phyloP scores from a whole-genome alignment of 108 stramenopile genomes.

The Nannochloropsis salina region DNA sequence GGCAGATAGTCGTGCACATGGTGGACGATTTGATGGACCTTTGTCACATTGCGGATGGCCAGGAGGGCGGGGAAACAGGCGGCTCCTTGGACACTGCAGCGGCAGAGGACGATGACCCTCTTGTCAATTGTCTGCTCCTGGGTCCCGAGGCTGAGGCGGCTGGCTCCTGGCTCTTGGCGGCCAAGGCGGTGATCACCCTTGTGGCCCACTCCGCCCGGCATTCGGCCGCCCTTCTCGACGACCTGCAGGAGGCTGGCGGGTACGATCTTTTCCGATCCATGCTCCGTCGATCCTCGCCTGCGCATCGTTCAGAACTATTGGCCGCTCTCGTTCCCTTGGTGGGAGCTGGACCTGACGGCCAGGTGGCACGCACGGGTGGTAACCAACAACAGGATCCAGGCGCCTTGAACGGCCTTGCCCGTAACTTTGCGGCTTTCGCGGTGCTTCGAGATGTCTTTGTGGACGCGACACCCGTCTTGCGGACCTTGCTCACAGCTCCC shows the following conservation, averaged over 20 bases:
- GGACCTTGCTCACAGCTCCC: constrained; percentile 57
- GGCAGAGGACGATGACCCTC: neutral
- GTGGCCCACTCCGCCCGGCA: constrained; percentile 64
- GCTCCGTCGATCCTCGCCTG: constrained; percentile 60
- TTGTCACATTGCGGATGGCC: constrained; percentile 58
- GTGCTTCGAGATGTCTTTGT: constrained; percentile 72
- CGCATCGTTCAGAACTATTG: constrained; percentile 66
- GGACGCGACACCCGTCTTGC: constrained; percentile 60
- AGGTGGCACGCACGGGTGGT: constrained; percentile 35
- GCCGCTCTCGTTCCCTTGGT: constrained; percentile 66
- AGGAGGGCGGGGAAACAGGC: constrained; percentile 12
- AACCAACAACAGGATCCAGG: constrained; percentile 1
- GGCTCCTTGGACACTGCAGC: constrained; percentile 46
- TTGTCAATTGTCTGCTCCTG: constrained; percentile 46
- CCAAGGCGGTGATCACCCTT: constrained; percentile 67
- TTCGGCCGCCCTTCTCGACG: constrained; percentile 71
- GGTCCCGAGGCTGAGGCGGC: constrained; percentile 69
- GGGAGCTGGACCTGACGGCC: constrained; percentile 54
- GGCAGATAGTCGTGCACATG: constrained; percentile 85
- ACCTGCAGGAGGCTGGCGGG: constrained; percentile 79
- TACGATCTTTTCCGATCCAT: constrained; percentile 71
- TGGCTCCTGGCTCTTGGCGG: constrained; percentile 75
- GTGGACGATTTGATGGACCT: constrained; percentile 86
- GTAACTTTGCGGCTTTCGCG: constrained; percentile 64
- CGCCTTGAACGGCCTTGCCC: constrained; percentile 33